Conservation (phyloP, 2,329 filamentous ascomycete species). For the Penicillium digitatum region DNA sequence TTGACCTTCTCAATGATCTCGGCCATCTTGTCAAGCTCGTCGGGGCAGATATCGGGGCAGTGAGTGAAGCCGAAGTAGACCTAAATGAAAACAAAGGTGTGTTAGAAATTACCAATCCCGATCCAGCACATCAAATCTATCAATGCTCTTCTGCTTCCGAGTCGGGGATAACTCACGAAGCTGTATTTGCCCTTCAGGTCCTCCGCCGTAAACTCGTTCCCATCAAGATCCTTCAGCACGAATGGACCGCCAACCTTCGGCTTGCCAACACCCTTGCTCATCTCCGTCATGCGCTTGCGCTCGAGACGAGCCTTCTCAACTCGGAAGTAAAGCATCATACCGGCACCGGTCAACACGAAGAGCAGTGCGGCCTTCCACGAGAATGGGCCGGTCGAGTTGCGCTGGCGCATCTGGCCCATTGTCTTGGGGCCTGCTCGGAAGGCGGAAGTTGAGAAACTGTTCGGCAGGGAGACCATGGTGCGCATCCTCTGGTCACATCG, state of each 20-base stretch:
- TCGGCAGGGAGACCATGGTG: slow-evolving; percentile 10
- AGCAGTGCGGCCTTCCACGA: slow-evolving; percentile 85
- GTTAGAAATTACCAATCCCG: slow-evolving; percentile 1
- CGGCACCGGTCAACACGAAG: slow-evolving; percentile 73
- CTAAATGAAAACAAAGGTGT: slow-evolving; percentile 42
- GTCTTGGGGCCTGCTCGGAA: slow-evolving; percentile 30
- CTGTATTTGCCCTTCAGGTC: slow-evolving; percentile 81
- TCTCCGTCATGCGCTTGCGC: slow-evolving; percentile 80
- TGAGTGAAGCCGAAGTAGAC: slow-evolving; percentile 98
- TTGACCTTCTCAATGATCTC: slow-evolving; percentile 73
- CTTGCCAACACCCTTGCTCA: slow-evolving; percentile 85
- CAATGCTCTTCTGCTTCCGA: too few species aligned
- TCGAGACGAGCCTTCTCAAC: slow-evolving; percentile 89
- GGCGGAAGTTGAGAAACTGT: slow-evolving; percentile 30
- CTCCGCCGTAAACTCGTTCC: slow-evolving; percentile 69
- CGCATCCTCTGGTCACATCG: slow-evolving; percentile 13
- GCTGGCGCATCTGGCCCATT: slow-evolving; percentile 40
- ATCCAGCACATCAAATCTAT: background rate
- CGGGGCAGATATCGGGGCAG: slow-evolving; percentile 97
- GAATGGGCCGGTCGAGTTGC: slow-evolving; percentile 61
- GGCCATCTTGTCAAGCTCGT: slow-evolving; percentile 99
- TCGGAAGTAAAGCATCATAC: slow-evolving; percentile 85
- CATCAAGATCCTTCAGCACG: slow-evolving; percentile 74
- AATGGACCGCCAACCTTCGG: slow-evolving; percentile 93
- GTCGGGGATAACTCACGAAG: slow-evolving; percentile 37